A percentile compares a stretch with the other conserved stretches of the same genome.
phyloP scores from a whole-genome alignment of 306 rosid genomes.

The Abrus pulchellus region DNA sequence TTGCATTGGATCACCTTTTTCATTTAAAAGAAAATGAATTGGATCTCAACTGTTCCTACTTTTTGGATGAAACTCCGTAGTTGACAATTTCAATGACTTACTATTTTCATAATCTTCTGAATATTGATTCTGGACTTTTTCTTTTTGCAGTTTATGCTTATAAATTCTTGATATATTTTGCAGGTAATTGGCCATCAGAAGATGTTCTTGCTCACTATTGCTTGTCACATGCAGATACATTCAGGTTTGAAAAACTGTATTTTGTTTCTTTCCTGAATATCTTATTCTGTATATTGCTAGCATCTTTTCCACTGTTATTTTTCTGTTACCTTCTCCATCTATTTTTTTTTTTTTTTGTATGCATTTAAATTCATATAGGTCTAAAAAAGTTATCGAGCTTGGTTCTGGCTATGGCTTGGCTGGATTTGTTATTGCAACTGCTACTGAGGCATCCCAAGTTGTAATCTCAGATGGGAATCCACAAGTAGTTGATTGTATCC shows the following conservation, averaged over 20 bases:
- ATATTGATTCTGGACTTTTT: conserved; percentile 15
- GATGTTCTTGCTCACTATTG: conserved; percentile 92
- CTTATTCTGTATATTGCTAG: conserved; percentile 32
- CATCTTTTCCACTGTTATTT: conserved; percentile 39
- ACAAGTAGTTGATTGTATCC: conserved; percentile 95
- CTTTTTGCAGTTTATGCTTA: conserved; percentile 22
- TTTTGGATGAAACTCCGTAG: conserved; percentile 9
- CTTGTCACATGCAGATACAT: conserved; percentile 65
- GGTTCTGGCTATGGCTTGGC: conserved; percentile 98
- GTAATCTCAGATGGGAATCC: conserved; percentile 97
- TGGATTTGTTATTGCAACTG: conserved; percentile 86
- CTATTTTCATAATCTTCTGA: conserved; percentile 10
- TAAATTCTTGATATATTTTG: conserved; percentile 38
- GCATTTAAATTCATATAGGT: conserved; percentile 57
- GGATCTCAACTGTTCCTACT: conserved; percentile 33
- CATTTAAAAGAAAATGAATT: conserved; percentile 2
- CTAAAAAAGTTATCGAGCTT: conserved; percentile 88
- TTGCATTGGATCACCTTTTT: not conserved
- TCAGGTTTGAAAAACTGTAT: conserved; percentile 63
- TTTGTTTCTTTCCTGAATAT: conserved; percentile 28
- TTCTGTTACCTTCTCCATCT: conserved; percentile 25
- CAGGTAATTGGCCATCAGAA: conserved; percentile 99
- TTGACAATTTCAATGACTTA: conserved; percentile 18
- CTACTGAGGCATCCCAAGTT: conserved; percentile 82
- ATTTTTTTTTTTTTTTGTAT: conserved; percentile 11